Evolutionary conservation across 1,139 yeast species (phyloP).

Genomic region (Saccharomyces uvarum): DNA sequence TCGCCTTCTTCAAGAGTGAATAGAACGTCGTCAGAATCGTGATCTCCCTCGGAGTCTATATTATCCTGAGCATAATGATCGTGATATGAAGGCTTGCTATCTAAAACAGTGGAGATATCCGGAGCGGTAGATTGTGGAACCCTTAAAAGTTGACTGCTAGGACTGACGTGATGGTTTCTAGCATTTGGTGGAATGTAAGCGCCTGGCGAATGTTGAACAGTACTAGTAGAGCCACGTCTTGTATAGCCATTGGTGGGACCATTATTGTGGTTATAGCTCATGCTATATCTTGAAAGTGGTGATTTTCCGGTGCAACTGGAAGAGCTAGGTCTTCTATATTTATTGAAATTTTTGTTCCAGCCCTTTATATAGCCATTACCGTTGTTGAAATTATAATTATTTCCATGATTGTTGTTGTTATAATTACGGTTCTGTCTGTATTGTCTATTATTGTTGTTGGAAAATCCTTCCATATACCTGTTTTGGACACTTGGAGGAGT

Average conservation of each 20-base stretch:
- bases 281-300: conserved; percentile 9
- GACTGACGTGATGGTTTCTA: conserved; percentile 30
- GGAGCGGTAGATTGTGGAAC: conserved; percentile 20
- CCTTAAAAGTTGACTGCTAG: conserved; percentile 7
- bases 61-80: conserved; percentile 16
- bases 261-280: conserved; percentile 9
- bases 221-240: conserved; percentile 14
- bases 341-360: conserved; percentile 7
- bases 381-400: conserved; percentile 14
- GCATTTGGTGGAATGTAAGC: conserved; percentile 69
- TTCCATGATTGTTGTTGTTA: conserved; percentile 13
- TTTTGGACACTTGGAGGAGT: conserved; percentile 70
- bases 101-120: conserved; percentile 26
- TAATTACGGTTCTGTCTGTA: conserved; percentile 10
- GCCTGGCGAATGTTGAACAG: conserved; percentile 36
- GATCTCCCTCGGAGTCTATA: conserved; percentile 17
- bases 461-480: conserved; percentile 65
- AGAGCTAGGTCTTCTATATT: conserved; percentile 22
- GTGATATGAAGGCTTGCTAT: conserved; percentile 13
- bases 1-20: conserved; percentile 39
- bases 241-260: conserved; percentile 10
- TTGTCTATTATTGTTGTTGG: conserved; percentile 36
- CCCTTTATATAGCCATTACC: conserved; percentile 14
- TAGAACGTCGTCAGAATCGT: conserved; percentile 36
- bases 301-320: conserved; percentile 13